Evolutionary conservation across 2,329 filamentous ascomycete genomes (phyloP), one percentile per base, ranked within the genome.

Genomic region (Alternaria rosae): DNA sequence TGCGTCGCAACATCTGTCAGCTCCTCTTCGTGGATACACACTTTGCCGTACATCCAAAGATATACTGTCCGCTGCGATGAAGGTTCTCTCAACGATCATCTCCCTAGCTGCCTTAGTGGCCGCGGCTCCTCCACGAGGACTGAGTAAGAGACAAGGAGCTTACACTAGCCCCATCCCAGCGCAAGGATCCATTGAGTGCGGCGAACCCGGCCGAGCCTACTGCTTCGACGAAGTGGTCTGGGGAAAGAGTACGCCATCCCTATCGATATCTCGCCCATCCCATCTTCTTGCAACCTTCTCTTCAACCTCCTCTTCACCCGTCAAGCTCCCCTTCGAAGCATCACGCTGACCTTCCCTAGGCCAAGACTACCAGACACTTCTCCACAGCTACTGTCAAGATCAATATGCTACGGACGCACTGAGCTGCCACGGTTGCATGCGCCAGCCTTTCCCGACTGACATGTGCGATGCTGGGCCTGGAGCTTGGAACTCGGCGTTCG

Each of bases 321-420:
- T 25, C 28, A 35, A 26, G 21, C 32, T n/a, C 41, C 13, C 38
- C 13, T 38, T 52, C 8, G 11, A 30, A 15, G 28, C n/a, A 26
- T 15, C 10, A 53, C 23, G 21, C 61, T 64, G 2, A 66, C 30
- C 11, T 8, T 15, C 5, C 6, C 6, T 9, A 68, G 61, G 51
- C n/a, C 61, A 70, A 26, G 43, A 56, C 13, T 58, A 59, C n/a
- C 68, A 72, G 25, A 64, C 41, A 1, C 54, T 67, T 5, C 67
- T 72, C 1, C 65, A 69, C 13, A 65, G 62, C 13, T 71, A 70
- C 47, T 72, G 68, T 44, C 47, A 64, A 42, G 54, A 64, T 12
- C 62, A 69, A 51, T 67, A 50, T 23, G 38, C 54, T 17, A n/a
- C 26, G n/a, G 68, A 71, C 25, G 66, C 65, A 13, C 54, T 60